Evolutionary conservation across 306 rosid genomes (phyloP), one percentile per base, ranked within the genome.

Genomic region (Malus orientalis): DNA sequence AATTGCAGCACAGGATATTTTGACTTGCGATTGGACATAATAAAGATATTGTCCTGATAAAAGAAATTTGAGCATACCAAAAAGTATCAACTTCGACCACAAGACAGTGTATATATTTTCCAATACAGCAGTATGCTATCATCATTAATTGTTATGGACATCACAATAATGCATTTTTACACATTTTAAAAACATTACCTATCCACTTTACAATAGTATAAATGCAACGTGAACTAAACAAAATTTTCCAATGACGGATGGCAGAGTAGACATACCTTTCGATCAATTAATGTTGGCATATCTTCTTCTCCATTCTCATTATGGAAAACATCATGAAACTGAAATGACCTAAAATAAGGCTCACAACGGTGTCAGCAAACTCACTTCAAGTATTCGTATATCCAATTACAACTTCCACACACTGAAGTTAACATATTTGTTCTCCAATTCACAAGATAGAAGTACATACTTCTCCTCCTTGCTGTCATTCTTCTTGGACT

Each of bases 1-100:
- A 96, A 49, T 79, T 96, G 99, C 53, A 96, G 97, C 78, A 92
- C 87, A 20, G 99, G 99, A 82, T 86, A 95, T 86, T 91, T 95
- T 61, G 98, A 95, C 85, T 95, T 95, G 70, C 57, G 90, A 80
- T 95, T 95, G 79, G 99, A 95, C 75, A 95, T 88, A 73, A 89
- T 88, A 78, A 95, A 95, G 74, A 95, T 93, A 76, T 95, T 95
- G 85, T 95, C 98, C 98, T 95, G 89, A 79, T 68, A 30, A 27
- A 68, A 69, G 58, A 67, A 81, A 79, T 25, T 67, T 60, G 53
- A 73, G 74, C 25, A 58, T 47, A 32, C 60, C 42, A 73, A 73
- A 49, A 77, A 19, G 13, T 53, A 77, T 72, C n/a, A 57, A 76
- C 54, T 63, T 27, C 33, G 51, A 57, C 47, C 44, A 0, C 27